Conservation (phyloP, 2,329 filamentous ascomycete species). For the Davidsoniella eucalypti region DNA sequence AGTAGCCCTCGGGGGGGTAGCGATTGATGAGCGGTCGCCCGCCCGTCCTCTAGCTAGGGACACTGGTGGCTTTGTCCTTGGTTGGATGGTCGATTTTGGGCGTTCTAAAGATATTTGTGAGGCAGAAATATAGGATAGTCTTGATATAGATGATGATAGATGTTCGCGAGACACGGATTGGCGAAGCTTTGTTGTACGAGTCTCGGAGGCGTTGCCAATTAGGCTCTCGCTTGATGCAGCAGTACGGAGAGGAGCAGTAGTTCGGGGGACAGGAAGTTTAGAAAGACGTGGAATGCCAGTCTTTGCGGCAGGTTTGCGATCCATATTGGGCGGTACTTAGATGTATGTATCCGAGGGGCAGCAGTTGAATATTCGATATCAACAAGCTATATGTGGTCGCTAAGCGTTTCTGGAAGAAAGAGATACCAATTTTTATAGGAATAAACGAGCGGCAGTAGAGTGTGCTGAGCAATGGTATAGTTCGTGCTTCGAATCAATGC, state of each 20-base stretch:
- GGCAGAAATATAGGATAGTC: neutral
- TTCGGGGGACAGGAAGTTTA: constrained; percentile 11
- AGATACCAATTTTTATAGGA: neutral
- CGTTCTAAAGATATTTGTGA: neutral
- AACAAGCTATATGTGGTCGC: neutral
- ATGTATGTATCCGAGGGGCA: neutral
- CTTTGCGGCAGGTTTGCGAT: constrained; percentile 8
- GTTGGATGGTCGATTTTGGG: constrained; percentile 4
- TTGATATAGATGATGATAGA: constrained; percentile 1
- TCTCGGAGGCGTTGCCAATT: constrained; percentile 7
- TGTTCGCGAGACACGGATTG: constrained; percentile 12
- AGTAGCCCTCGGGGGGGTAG: neutral
- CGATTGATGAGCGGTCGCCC: constrained; percentile 5
- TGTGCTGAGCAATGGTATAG: neutral
- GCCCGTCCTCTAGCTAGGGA: constrained; percentile 6
- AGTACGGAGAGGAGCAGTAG: constrained; percentile 2
- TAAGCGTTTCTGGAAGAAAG: neutral
- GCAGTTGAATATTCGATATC: neutral
- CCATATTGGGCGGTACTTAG: constrained; percentile 2
- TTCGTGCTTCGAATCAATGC: neutral
- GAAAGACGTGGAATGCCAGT: constrained; percentile 12
- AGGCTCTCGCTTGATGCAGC: constrained; percentile 11
- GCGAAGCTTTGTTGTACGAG: constrained; percentile 9
- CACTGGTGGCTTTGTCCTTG: constrained; percentile 4
- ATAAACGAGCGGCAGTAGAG: neutral